Conservation (phyloP, 2,329 filamentous ascomycete genomes). For the Tricladium varicosporioides region DNA sequence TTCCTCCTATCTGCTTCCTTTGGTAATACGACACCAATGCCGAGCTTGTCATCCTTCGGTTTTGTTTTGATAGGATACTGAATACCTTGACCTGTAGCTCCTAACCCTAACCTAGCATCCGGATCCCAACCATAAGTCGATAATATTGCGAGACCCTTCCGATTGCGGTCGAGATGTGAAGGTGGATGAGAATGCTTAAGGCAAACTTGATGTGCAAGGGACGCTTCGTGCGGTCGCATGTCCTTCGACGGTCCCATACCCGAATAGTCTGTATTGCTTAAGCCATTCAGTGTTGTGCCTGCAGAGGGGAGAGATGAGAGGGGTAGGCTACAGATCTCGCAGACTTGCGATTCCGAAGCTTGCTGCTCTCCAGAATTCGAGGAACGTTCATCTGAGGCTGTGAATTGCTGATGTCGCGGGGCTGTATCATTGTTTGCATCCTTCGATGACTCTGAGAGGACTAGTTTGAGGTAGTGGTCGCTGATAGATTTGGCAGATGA, state of each 20-base stretch:
- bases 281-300: background rate
- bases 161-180: slow-evolving; percentile 65
- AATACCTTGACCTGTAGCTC: slow-evolving; percentile 66
- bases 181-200: slow-evolving; percentile 69
- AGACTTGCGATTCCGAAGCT: slow-evolving; percentile 33
- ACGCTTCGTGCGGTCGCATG: slow-evolving; percentile 51
- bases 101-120: slow-evolving; percentile 69
- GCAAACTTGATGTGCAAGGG: slow-evolving; percentile 69
- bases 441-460: slow-evolving; percentile 41
- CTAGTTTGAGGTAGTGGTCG: slow-evolving; percentile 66
- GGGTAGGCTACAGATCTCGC: slow-evolving; percentile 61
- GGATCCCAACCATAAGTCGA: slow-evolving; percentile 72
- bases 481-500: slow-evolving; percentile 30
- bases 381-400: background rate
- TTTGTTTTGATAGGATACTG: slow-evolving; percentile 69
- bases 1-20: slow-evolving; percentile 36
- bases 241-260: slow-evolving; percentile 26
- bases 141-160: slow-evolving; percentile 68
- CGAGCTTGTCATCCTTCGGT: slow-evolving; percentile 71
- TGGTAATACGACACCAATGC: slow-evolving; percentile 58
- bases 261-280: background rate
- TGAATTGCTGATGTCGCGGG: background rate
- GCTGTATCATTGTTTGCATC: background rate
- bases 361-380: too few relatives aligned
- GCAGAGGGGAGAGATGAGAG: slow-evolving; percentile 43